Percentiles rank a stretch among this genome's conserved stretches.
phyloP scores from a whole-genome alignment of 2,329 filamentous ascomycete genomes.

The Dothiorella sarmentorum region DNA sequence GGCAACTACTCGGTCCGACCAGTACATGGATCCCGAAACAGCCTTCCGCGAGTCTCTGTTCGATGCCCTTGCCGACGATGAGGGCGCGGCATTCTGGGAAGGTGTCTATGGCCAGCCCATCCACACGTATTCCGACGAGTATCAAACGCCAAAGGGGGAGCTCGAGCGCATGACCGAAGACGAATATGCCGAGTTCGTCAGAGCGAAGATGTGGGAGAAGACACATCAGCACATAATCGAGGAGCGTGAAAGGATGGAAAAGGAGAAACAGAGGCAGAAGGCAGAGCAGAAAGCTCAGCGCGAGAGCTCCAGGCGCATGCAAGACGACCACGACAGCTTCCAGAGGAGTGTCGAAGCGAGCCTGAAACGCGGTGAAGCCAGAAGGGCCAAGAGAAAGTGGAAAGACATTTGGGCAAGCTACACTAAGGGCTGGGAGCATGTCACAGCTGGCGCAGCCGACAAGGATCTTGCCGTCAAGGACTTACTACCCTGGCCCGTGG shows the following conservation, averaged over 20 bases:
- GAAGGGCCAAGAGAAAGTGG: conserved; percentile 57
- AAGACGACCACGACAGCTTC: conserved; percentile 48
- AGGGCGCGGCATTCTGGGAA: conserved; percentile 94
- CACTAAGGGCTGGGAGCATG: conserved; percentile 57
- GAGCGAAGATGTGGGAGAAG: conserved; percentile 92
- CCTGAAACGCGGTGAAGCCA: conserved; percentile 63
- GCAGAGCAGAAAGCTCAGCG: conserved; percentile 40
- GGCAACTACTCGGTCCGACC: background rate
- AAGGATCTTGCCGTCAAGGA: background rate
- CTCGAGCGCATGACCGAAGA: conserved; percentile 89
- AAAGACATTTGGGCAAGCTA: conserved; percentile 64
- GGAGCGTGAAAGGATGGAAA: conserved; percentile 63
- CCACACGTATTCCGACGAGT: conserved; percentile 66
- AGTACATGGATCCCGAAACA: conserved; percentile 60
- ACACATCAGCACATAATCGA: conserved; percentile 80
- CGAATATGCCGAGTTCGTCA: conserved; percentile 82
- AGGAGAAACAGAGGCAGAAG: conserved; percentile 45
- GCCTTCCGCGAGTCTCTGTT: conserved; percentile 94
- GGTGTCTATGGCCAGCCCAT: conserved; percentile 94
- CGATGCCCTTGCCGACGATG: conserved; percentile 94
- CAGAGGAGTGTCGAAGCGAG: conserved; percentile 66
- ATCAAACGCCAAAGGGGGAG: conserved; percentile 51
- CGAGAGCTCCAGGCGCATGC: conserved; percentile 31
- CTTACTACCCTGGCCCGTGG: conserved; percentile 69
- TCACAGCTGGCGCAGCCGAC: conserved; percentile 34